phyloP scores from a whole-genome alignment of 2,329 filamentous ascomycete genomes.

The Sphaerostilbella broomeana region DNA sequence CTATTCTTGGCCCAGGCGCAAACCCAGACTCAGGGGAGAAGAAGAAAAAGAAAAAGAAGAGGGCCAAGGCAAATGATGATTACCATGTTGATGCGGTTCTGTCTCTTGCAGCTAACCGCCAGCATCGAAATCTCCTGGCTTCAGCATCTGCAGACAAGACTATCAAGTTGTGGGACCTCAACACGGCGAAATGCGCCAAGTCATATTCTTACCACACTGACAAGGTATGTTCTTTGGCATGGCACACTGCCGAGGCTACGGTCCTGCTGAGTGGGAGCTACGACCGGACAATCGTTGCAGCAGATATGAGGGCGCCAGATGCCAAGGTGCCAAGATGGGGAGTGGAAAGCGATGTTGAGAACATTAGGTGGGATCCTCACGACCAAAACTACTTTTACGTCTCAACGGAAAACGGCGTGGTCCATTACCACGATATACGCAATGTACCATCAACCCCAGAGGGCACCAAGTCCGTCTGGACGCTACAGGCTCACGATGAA shows the following conservation, averaged over 20 bases:
- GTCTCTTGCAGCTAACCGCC: slow-evolving; percentile 82
- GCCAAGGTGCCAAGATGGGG: slow-evolving; percentile 78
- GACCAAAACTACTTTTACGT: slow-evolving; percentile 91
- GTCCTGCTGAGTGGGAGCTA: slow-evolving; percentile 89
- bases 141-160: slow-evolving; percentile 96
- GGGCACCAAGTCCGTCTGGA: slow-evolving; percentile 82
- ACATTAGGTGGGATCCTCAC: slow-evolving; percentile 87
- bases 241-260: slow-evolving; percentile 83
- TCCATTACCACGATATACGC: slow-evolving; percentile 88
- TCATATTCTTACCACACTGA: slow-evolving; percentile 94
- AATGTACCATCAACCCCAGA: slow-evolving; percentile 66
- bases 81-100: slow-evolving; percentile 94
- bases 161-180: slow-evolving; percentile 95
- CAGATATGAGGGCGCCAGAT: slow-evolving; percentile 90
- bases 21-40: slow-evolving; percentile 45
- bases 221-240: slow-evolving; percentile 94
- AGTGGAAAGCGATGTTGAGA: slow-evolving; percentile 93
- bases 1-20: slow-evolving; percentile 76
- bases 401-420: slow-evolving; percentile 82
- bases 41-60: slow-evolving; percentile 83
- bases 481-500: slow-evolving; percentile 89
- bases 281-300: slow-evolving; percentile 87
- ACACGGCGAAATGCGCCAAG: slow-evolving; percentile 86
- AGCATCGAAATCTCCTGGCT: slow-evolving; percentile 88
- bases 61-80: slow-evolving; percentile 76